Conservation (phyloP, 1,139 yeast genomes). For the Pichia sp. region DNA sequence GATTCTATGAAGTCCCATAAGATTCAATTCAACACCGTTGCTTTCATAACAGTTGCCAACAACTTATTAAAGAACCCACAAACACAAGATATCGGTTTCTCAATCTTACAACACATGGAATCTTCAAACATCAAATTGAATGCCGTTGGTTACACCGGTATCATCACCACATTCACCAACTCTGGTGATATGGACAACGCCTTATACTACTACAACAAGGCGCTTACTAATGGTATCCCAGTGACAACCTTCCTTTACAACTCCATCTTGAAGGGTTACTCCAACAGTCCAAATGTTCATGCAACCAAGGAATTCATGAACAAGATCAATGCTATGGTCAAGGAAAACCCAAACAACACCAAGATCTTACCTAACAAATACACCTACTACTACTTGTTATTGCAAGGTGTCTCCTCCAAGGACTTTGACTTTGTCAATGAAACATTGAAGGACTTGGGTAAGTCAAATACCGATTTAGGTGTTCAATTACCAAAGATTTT, state of each 20-base stretch:
- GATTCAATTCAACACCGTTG: conserved; percentile 46
- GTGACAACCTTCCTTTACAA: conserved; percentile 55
- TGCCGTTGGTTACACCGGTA: conserved; percentile 48
- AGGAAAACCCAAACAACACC: conserved; percentile 17
- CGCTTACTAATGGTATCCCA: conserved; percentile 38
- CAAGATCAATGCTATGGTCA: conserved; percentile 12
- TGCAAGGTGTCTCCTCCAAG: conserved; percentile 35
- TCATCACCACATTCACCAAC: conserved; percentile 57
- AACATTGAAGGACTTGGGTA: conserved; percentile 25
- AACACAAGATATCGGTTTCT: conserved; percentile 53
- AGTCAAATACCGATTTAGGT: conserved; percentile 35
- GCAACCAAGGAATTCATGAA: conserved; percentile 24
- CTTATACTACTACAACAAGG: conserved; percentile 45
- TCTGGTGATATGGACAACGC: conserved; percentile 51
- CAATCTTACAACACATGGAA: conserved; percentile 45
- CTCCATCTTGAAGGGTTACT: conserved; percentile 52
- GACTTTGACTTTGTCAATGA: conserved; percentile 23
- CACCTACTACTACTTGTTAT: conserved; percentile 56
- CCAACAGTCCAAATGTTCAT: conserved; percentile 26
- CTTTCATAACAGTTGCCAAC: conserved; percentile 55
- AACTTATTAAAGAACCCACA: conserved; percentile 51
- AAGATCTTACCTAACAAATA: conserved; percentile 46
- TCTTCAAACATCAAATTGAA: conserved; percentile 36
- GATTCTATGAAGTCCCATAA: conserved; percentile 43
- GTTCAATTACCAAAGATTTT: conserved; percentile 37